These are phyloP conservation scores for Agrocybe pediades DNA, from an alignment of 768 basidiomycete species.

Conservation along the genomic window DNA sequence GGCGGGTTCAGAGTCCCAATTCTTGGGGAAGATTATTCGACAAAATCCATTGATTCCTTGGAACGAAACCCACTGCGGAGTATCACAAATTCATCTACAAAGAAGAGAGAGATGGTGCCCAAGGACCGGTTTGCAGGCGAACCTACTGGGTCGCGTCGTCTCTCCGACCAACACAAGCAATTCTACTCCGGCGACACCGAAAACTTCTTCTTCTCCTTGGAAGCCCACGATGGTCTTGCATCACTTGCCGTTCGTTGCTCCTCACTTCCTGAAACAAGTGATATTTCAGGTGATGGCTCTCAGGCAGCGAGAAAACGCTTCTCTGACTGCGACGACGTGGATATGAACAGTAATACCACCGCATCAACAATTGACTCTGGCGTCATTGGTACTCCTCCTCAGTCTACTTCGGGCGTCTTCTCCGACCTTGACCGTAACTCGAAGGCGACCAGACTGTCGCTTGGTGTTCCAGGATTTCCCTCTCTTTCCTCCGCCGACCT, in stretches of 20 bases:
- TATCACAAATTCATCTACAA: too few species aligned
- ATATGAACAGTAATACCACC: slow-evolving; percentile 13
- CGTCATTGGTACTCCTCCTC: slow-evolving; percentile 18
- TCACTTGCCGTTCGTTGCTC: slow-evolving; percentile 13
- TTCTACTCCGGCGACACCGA: background rate
- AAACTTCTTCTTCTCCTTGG: background rate
- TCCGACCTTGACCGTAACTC: background rate
- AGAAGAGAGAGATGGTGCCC: too few species aligned
- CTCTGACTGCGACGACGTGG: background rate
- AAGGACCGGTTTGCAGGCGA: too few species aligned
- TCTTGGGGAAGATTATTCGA: background rate
- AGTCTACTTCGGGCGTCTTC: background rate
- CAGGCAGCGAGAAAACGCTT: background rate
- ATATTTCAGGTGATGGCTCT: background rate
- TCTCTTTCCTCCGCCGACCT: too few species aligned
- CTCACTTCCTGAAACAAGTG: background rate
- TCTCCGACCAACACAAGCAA: background rate
- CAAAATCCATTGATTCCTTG: too few species aligned
- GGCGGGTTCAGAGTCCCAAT: slow-evolving; percentile 22
- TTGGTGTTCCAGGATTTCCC: too few species aligned
- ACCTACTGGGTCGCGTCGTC: background rate
- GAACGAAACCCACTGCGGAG: too few species aligned
- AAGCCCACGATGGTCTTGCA: slow-evolving; percentile 1
- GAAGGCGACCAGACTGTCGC: too few species aligned
- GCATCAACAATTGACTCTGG: slow-evolving; percentile 19